phyloP scores from a whole-genome alignment of 192 early-diverging fungal species.

The Phlyctochytrium arcticum region DNA sequence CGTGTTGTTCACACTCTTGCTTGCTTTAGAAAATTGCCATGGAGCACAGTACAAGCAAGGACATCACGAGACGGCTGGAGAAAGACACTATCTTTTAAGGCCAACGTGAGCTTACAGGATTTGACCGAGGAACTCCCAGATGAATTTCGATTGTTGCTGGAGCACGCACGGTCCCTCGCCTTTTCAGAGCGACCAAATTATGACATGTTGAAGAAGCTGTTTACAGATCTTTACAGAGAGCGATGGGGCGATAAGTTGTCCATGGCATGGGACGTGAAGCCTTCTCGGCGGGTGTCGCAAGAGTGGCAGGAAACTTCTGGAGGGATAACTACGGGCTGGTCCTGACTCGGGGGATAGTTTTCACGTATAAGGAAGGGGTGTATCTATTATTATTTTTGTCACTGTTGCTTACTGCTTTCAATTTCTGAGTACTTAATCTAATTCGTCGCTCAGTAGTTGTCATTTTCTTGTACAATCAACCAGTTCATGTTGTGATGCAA shows the following conservation, averaged over 20 bases:
- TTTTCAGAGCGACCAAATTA: conserved; percentile 42
- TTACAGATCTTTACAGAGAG: conserved; percentile 20
- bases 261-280: too few relatives aligned
- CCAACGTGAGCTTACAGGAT: conserved; percentile 24
- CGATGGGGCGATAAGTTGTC: neutral
- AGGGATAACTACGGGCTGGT: too few relatives aligned
- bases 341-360: too few relatives aligned
- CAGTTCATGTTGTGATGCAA: too few relatives aligned
- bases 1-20: neutral
- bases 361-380: too few relatives aligned
- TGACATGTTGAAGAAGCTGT: conserved; percentile 20
- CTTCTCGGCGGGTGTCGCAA: too few relatives aligned
- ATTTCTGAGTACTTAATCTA: too few relatives aligned
- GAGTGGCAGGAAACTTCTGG: too few relatives aligned
- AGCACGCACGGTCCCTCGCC: conserved; percentile 32
- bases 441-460: too few relatives aligned
- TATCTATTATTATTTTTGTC: too few relatives aligned
- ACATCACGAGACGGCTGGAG: conserved; percentile 38
- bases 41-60: conserved; percentile 34
- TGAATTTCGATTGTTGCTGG: conserved; percentile 30
- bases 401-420: too few relatives aligned
- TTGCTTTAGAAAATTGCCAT: conserved; percentile 29
- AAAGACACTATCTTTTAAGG: conserved; percentile 31
- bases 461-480: too few relatives aligned
- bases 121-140: conserved; percentile 28